Evolutionary conservation across 371 early-diverging fungal species (phyloP).

Genomic region (Aphelidium insulamus): DNA sequence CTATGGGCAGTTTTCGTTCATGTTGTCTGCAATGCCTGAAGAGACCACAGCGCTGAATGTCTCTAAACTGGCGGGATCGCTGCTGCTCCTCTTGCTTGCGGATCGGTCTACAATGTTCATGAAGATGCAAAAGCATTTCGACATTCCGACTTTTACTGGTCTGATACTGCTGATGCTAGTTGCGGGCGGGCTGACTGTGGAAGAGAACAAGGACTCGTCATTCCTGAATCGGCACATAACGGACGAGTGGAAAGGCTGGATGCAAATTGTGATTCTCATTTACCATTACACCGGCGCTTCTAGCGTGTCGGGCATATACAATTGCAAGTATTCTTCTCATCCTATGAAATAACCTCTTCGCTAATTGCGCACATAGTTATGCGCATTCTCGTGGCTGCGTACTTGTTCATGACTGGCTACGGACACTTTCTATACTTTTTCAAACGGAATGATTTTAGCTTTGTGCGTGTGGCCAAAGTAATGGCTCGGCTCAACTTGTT

Average conservation of each 20-base stretch:
- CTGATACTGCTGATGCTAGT: constrained; percentile 13
- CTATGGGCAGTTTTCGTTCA: no score
- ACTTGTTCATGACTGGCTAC: constrained; percentile 59
- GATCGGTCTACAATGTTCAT: constrained; percentile 44
- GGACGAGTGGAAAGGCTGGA: constrained; percentile 73
- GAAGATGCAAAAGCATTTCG: constrained; percentile 34
- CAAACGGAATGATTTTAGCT: constrained; percentile 36
- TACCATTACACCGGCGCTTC: constrained; percentile 49
- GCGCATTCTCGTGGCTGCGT: constrained; percentile 41
- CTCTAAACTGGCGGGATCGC: constrained; percentile 19
- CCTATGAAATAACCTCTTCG: neutral
- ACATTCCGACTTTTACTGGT: constrained; percentile 13
- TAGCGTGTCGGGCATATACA: constrained; percentile 32
- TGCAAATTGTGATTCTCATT: constrained; percentile 49
- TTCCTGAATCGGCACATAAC: constrained; percentile 47
- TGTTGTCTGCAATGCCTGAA: constrained; percentile 2
- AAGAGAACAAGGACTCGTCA: constrained; percentile 19
- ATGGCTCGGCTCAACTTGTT: constrained; percentile 43
- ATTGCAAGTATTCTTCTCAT: constrained; percentile 10
- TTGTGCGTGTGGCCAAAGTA: constrained; percentile 27
- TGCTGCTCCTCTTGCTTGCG: constrained; percentile 30
- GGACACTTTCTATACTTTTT: constrained; percentile 45
- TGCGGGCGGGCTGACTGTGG: constrained; percentile 22
- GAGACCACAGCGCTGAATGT: neutral
- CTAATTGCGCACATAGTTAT: constrained; percentile 8